These are phyloP conservation scores for Lizonia empirigonia DNA, from an alignment of 2,329 filamentous ascomycete genomes.

Conservation along the genomic window DNA sequence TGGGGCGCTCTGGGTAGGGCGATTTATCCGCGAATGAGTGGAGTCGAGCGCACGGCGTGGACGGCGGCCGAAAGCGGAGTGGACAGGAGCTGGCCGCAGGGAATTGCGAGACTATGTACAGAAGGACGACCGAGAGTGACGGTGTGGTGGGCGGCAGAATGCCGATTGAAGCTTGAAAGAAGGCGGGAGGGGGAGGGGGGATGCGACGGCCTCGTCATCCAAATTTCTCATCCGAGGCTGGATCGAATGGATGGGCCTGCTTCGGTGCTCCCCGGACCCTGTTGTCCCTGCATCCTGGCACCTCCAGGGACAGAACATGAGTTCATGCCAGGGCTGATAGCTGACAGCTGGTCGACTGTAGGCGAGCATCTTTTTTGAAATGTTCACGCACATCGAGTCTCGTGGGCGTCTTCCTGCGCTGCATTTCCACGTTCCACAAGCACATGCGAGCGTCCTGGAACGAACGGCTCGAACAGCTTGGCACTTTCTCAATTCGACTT, in stretches of 20 bases:
- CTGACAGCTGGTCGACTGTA: neutral
- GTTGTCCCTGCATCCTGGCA: slow-evolving; percentile 3
- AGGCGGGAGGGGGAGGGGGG: slow-evolving; percentile 11
- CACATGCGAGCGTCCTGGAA: slow-evolving; percentile 1
- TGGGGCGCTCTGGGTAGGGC: slow-evolving; percentile 3
- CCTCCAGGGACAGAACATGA: slow-evolving; percentile 12
- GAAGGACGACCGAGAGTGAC: slow-evolving; percentile 2
- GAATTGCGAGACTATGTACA: slow-evolving; percentile 8
- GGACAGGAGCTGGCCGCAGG: slow-evolving; percentile 3
- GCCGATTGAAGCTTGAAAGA: slow-evolving; percentile 8
- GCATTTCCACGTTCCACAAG: neutral
- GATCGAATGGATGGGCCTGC: slow-evolving; percentile 1
- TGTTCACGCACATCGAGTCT: neutral
- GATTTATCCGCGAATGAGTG: slow-evolving; percentile 17
- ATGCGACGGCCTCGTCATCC: slow-evolving; percentile 17
- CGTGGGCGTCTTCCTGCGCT: neutral
- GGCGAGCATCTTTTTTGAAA: neutral
- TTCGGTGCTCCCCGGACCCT: slow-evolving; percentile 12
- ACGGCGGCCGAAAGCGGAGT: slow-evolving; percentile 13
- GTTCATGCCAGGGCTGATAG: slow-evolving; percentile 5
- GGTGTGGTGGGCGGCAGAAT: slow-evolving; percentile 1
- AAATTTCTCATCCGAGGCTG: slow-evolving; percentile 15
- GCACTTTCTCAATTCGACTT: slow-evolving; percentile 12
- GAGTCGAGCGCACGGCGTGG: slow-evolving; percentile 13
- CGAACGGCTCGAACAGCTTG: slow-evolving; percentile 11